Base-by-base conservation (phyloP, 2,329 filamentous ascomycete genomes). In the Fusarium stilboides region DNA sequence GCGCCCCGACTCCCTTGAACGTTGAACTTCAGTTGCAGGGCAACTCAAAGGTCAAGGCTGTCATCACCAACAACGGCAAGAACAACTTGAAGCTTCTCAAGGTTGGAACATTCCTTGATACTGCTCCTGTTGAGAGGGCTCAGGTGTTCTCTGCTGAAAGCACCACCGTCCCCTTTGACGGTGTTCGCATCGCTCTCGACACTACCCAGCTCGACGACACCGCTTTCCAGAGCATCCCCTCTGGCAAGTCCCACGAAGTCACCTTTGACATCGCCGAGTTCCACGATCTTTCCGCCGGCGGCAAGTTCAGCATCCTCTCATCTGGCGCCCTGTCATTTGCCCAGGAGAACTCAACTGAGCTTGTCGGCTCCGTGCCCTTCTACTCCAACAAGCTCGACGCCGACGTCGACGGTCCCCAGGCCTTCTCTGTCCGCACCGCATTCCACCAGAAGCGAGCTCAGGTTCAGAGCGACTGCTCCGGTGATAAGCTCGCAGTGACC, bases 351-450 rank as follows among this genome's bases (percentile, higher is more conserved):
- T 84, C 82, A 20, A 88, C 82, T 46, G 79, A 84, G 40, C 82
- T 92, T 36, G 77, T 84, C 12, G 88, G 86, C 49, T 84, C 83
- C 44, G 76, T 91, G 4, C 76, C 84, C 13, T 92, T 86, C 79
- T 79, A 82, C 53, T 89, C 87, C 74, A 91, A 92, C 79, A 81
- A 82, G 17, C 77, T 92, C 47, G 82, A 82, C 52, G 81, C 90
- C 63, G 78, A 83, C 8, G 81, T 92, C 42, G 85, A 92, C 66
- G 88, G 86, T 19, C 79, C 78, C 13, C 76, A 84, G 49, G 89
- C 90, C 12, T 82, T 83, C 45, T 80, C 83, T 36, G 81, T 84
- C 47, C 80, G 83, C 67, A 81, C 82, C 15, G 78, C 84, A 14
- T 85, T 87, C 62, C 73, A 81, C 63, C 74, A 78, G 42, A 87